Conservation (phyloP, 805 yeast genomes). For the Yarrowia porcina region DNA sequence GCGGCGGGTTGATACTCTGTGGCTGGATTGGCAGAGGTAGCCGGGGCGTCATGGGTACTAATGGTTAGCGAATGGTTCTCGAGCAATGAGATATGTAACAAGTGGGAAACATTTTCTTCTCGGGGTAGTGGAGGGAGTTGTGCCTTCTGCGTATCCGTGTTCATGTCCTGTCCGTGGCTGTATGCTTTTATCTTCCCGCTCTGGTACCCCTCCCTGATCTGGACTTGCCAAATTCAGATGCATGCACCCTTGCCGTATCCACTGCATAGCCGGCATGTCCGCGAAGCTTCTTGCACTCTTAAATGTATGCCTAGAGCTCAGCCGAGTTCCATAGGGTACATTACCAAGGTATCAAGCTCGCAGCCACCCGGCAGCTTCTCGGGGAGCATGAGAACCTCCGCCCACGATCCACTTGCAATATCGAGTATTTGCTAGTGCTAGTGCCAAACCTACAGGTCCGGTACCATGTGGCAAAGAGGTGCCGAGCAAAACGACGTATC, state of each 20-base stretch:
- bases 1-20: constrained; percentile 18
- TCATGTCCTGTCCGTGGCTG: neutral
- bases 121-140: neutral
- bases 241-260: constrained; percentile 17
- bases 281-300: constrained; percentile 5
- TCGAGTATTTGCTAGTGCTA: neutral
- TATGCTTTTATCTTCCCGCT: neutral
- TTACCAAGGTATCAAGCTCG: neutral
- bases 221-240: constrained; percentile 9
- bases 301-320: neutral
- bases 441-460: neutral
- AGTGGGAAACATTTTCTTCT: neutral
- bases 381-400: neutral
- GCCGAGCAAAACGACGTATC: neutral
- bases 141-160: neutral
- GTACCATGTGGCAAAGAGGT: neutral
- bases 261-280: constrained; percentile 15
- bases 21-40: constrained; percentile 15
- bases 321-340: neutral
- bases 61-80: neutral
- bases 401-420: neutral
- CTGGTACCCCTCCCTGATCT: constrained; percentile 10
- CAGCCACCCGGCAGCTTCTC: neutral
- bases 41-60: constrained; percentile 25
- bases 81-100: neutral